These are phyloP conservation scores for Penicillium capsulatum DNA, from an alignment of 2,329 filamentous ascomycete species.

Conservation along the genomic window DNA sequence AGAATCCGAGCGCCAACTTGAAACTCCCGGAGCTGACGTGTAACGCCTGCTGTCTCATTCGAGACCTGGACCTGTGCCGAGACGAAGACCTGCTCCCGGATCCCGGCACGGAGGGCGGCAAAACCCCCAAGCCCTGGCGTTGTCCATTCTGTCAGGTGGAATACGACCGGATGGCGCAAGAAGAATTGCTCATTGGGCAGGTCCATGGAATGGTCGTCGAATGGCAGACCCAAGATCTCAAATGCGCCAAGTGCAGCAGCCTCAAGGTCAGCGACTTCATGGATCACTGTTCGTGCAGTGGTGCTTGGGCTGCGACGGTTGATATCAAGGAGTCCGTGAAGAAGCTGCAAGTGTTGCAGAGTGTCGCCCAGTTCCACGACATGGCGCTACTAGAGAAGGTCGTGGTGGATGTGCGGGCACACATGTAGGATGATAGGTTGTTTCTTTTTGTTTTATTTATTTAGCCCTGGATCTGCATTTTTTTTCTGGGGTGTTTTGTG, in stretches of 20 bases:
- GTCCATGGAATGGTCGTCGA: conserved; percentile 71
- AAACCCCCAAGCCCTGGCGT: conserved; percentile 57
- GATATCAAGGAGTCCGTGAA: conserved; percentile 62
- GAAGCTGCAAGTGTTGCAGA: conserved; percentile 64
- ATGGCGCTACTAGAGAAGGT: conserved; percentile 76
- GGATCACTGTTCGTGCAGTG: conserved; percentile 93
- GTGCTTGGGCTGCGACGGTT: conserved; percentile 72
- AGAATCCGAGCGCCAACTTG: conserved; percentile 75
- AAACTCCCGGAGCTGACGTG: conserved; percentile 74
- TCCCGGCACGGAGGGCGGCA: conserved; percentile 26
- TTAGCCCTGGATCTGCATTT: conserved; percentile 4
- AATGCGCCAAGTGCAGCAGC: conserved; percentile 66
- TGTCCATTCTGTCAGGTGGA: conserved; percentile 72
- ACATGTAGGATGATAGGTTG: conserved; percentile 30
- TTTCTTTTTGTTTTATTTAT: conserved; percentile 2
- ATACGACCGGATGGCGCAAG: conserved; percentile 73
- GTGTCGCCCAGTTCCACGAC: conserved; percentile 73
- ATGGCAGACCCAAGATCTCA: conserved; percentile 87
- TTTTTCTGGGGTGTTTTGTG: neutral
- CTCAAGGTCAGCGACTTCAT: conserved; percentile 86
- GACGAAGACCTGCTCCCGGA: conserved; percentile 74
- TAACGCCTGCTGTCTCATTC: conserved; percentile 81
- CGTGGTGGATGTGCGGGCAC: conserved; percentile 59
- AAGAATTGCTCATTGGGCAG: conserved; percentile 73
- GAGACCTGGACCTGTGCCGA: conserved; percentile 87